Evolutionary conservation across 805 yeast genomes (phyloP).

Genomic region (Saturnispora ahearnii): DNA sequence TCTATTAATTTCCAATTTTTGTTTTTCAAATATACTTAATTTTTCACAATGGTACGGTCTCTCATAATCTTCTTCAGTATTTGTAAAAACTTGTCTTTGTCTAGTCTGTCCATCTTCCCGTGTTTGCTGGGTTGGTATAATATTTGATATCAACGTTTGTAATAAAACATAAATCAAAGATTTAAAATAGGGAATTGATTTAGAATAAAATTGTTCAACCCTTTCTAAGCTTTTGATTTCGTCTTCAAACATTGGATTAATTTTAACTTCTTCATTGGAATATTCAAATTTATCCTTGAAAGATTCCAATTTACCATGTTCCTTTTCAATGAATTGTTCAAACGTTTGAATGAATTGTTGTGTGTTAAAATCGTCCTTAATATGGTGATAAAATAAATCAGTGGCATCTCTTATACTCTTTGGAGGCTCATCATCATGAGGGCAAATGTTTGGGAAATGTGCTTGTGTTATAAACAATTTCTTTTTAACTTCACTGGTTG

Average conservation of each 20-base stretch:
- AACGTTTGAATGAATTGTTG: slow-evolving; percentile 67
- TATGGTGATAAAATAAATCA: slow-evolving; percentile 49
- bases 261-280: slow-evolving; percentile 21
- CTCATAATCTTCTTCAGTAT: slow-evolving; percentile 5
- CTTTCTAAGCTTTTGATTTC: slow-evolving; percentile 39
- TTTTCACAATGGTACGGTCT: slow-evolving; percentile 13
- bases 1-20: slow-evolving; percentile 45
- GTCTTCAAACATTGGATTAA: slow-evolving; percentile 29
- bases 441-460: slow-evolving; percentile 27
- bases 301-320: slow-evolving; percentile 30
- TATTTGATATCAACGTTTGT: slow-evolving; percentile 51
- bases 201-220: slow-evolving; percentile 52
- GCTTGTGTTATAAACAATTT: slow-evolving; percentile 28
- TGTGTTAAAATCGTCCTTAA: slow-evolving; percentile 57
- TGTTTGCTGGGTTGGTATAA: slow-evolving; percentile 19
- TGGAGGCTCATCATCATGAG: slow-evolving; percentile 40
- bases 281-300: slow-evolving; percentile 14
- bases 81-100: slow-evolving; percentile 8
- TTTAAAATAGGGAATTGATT: slow-evolving; percentile 45
- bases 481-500: slow-evolving; percentile 26
- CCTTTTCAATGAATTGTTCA: slow-evolving; percentile 61
- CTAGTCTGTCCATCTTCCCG: slow-evolving; percentile 20
- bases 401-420: slow-evolving; percentile 74
- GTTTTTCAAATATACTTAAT: slow-evolving; percentile 23
- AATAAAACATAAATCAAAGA: slow-evolving; percentile 57